Evolutionary conservation across 2,329 filamentous ascomycete genomes (phyloP).

Genomic region (Aspergillus sp.): DNA sequence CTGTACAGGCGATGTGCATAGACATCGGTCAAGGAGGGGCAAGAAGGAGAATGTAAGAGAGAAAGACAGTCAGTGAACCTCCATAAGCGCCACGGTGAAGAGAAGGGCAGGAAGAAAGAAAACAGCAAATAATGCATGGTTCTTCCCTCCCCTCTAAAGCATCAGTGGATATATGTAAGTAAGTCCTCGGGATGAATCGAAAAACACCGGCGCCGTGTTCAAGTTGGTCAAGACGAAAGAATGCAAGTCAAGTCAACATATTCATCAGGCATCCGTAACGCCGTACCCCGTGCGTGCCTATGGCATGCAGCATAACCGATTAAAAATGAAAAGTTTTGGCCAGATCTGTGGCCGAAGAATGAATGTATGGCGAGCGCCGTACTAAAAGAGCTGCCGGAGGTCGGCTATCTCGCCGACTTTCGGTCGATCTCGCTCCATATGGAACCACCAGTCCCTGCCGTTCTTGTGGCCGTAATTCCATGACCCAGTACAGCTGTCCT

Average conservation of each 20-base stretch:
- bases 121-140: neutral
- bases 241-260: too few species aligned
- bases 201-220: slow-evolving; percentile 1
- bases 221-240: neutral
- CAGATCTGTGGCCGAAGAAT: neutral
- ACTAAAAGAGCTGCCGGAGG: slow-evolving; percentile 27
- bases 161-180: neutral
- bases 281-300: slow-evolving; percentile 2
- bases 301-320: slow-evolving; percentile 2
- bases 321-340: neutral
- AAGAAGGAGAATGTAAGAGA: neutral
- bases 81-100: too few species aligned
- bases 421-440: slow-evolving; percentile 35
- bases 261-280: slow-evolving; percentile 3
- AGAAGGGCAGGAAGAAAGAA: neutral
- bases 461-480: slow-evolving; percentile 33
- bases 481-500: slow-evolving; percentile 35
- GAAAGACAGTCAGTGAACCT: neutral
- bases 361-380: too few species aligned
- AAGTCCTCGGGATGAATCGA: too few species aligned
- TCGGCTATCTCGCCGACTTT: slow-evolving; percentile 23
- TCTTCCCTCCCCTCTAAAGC: neutral
- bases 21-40: neutral
- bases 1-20: neutral
- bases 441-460: slow-evolving; percentile 38